These are phyloP conservation scores for Amniculicola lignicola DNA, from an alignment of 495 filamentous ascomycete genomes.

Conservation along the genomic window DNA sequence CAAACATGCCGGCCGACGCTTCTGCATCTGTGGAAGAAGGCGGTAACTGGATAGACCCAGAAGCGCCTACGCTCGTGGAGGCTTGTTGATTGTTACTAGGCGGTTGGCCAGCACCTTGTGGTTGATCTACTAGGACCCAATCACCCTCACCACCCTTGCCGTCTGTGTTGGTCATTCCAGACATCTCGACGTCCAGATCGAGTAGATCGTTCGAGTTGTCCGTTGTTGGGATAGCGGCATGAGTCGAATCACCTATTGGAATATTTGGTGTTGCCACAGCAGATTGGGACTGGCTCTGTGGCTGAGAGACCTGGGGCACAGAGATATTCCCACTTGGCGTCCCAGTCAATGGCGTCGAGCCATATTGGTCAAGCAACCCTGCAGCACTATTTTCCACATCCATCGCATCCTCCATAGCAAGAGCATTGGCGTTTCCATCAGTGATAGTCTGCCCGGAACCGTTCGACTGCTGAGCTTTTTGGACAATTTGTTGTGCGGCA, in stretches of 20 bases:
- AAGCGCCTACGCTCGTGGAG: background rate
- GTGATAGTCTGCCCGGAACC: too few species aligned
- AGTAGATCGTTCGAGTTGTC: conserved; percentile 19
- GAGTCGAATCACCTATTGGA: background rate
- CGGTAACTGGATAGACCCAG: conserved; percentile 1
- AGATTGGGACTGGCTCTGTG: conserved; percentile 28
- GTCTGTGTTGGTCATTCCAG: conserved; percentile 27
- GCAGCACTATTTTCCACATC: conserved; percentile 33
- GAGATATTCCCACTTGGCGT: conserved; percentile 31
- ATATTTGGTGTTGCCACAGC: conserved; percentile 24
- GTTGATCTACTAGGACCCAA: conserved; percentile 57
- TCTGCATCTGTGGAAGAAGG: conserved; percentile 29
- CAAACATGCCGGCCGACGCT: conserved; percentile 38
- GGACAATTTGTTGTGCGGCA: conserved; percentile 28
- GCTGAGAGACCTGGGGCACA: conserved; percentile 27
- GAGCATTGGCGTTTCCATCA: conserved; percentile 14
- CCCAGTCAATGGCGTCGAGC: conserved; percentile 23
- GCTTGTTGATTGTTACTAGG: background rate
- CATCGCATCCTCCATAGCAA: conserved; percentile 18
- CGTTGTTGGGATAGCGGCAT: conserved; percentile 11
- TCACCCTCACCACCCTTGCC: conserved; percentile 46
- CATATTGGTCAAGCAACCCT: conserved; percentile 34
- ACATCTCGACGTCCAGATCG: conserved; percentile 38
- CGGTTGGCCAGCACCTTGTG: conserved; percentile 12
- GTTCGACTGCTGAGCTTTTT: conserved; percentile 23